Evolutionary conservation across 2,329 filamentous ascomycete species (phyloP).

Genomic region (Sarocladium oryzae): DNA sequence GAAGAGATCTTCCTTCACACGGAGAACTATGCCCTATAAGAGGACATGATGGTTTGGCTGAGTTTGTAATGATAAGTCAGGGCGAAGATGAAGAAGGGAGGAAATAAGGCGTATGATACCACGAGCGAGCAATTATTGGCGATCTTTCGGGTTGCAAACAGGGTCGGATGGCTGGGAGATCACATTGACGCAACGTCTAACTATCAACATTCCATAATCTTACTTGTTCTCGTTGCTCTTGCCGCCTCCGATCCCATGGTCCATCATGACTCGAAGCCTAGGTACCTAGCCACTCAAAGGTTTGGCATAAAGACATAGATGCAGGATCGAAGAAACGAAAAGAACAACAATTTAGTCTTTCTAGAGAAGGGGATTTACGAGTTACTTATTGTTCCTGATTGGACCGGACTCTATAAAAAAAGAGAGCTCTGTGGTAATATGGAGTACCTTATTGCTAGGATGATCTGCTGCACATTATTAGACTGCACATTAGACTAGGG

Average conservation of each 20-base stretch:
- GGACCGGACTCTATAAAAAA: too few relatives aligned
- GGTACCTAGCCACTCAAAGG: too few relatives aligned
- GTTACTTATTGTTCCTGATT: too few relatives aligned
- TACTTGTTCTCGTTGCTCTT: neutral
- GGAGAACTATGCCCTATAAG: slow-evolving; percentile 84
- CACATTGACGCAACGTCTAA: slow-evolving; percentile 1
- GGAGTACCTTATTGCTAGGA: too few relatives aligned
- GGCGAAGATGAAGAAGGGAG: neutral
- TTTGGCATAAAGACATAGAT: too few relatives aligned
- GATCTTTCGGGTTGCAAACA: neutral
- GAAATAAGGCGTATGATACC: slow-evolving; percentile 11
- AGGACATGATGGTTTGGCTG: neutral
- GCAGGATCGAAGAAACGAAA: too few relatives aligned
- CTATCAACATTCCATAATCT: neutral
- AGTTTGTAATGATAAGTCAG: neutral
- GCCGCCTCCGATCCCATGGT: too few relatives aligned
- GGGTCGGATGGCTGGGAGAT: neutral
- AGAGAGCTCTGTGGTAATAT: too few relatives aligned
- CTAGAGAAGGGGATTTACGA: too few relatives aligned
- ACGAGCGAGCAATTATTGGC: slow-evolving; percentile 10
- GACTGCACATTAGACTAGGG: too few relatives aligned
- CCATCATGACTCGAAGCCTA: neutral
- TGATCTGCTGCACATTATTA: too few relatives aligned
- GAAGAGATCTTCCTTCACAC: slow-evolving; percentile 94
- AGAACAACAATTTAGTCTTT: too few relatives aligned